A percentile compares a stretch with the other conserved stretches of the same genome.
Evolutionary conservation across 2,329 filamentous ascomycete genomes (phyloP).

Genomic region (Plenodomus biglobosus): DNA sequence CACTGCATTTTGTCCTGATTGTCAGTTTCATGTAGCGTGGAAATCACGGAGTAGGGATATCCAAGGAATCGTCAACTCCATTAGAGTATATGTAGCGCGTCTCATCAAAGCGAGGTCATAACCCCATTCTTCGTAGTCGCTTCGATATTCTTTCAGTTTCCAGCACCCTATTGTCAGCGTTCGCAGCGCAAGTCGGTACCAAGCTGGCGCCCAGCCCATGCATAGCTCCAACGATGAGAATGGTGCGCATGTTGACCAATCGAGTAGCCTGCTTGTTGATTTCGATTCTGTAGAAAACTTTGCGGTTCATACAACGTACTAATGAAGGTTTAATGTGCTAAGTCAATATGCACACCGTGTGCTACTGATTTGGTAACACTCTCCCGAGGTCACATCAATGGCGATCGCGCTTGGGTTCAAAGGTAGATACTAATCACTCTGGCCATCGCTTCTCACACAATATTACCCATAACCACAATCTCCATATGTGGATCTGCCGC

Average conservation of each 20-base stretch:
- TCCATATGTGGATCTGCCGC: too few species aligned
- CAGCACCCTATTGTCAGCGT: conserved; percentile 54
- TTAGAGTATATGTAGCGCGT: neutral
- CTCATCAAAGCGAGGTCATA: fast-evolving
- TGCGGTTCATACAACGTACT: neutral
- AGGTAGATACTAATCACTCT: too few species aligned
- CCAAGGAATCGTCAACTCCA: too few species aligned
- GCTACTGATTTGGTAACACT: neutral
- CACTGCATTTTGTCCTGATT: neutral
- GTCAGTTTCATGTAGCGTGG: neutral
- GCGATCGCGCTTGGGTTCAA: too few species aligned
- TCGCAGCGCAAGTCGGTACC: conserved; percentile 58
- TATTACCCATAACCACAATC: too few species aligned
- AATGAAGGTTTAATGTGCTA: neutral
- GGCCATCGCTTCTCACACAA: too few species aligned
- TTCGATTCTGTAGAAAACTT: neutral
- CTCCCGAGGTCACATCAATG: too few species aligned
- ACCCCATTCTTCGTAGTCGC: conserved; percentile 37
- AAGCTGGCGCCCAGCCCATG: conserved; percentile 67
- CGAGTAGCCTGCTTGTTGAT: neutral
- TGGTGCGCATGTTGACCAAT: conserved; percentile 36
- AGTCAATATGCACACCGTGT: neutral
- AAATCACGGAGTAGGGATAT: too few species aligned
- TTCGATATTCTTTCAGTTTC: conserved; percentile 59
- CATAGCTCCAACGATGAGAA: conserved; percentile 68